phyloP scores from a whole-genome alignment of 2,329 filamentous ascomycete genomes.

The Microdochium nivale region DNA sequence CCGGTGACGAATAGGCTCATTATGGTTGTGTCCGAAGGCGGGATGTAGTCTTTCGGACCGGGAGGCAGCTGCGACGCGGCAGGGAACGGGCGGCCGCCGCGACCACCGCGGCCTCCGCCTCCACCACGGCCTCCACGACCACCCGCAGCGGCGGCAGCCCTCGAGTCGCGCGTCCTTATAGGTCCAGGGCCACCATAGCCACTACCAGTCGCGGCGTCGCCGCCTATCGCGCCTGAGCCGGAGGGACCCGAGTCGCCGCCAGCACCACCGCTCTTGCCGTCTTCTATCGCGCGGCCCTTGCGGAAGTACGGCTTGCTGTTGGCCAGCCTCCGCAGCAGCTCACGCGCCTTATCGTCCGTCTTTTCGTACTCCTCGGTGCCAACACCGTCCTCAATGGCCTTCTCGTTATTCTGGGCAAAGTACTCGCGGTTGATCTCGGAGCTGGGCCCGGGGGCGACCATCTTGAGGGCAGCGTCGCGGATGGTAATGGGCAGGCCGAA shows the following conservation, averaged over 20 bases:
- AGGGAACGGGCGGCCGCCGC: slow-evolving; percentile 53
- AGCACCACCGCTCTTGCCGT: slow-evolving; percentile 33
- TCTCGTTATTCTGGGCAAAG: slow-evolving; percentile 95
- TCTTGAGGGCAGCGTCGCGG: slow-evolving; percentile 91
- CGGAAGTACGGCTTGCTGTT: slow-evolving; percentile 94
- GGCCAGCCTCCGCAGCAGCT: slow-evolving; percentile 75
- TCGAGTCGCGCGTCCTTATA: slow-evolving; percentile 64
- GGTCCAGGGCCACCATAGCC: slow-evolving; percentile 61
- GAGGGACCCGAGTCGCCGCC: slow-evolving; percentile 27
- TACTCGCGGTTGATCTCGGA: slow-evolving; percentile 94
- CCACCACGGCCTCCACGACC: slow-evolving; percentile 26
- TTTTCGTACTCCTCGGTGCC: slow-evolving; percentile 89
- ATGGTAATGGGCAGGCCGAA: slow-evolving; percentile 94
- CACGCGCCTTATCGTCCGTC: slow-evolving; percentile 92
- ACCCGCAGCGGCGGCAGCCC: slow-evolving; percentile 40
- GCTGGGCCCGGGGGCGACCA: slow-evolving; percentile 88
- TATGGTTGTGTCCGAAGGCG: slow-evolving; percentile 75
- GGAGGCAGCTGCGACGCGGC: slow-evolving; percentile 68
- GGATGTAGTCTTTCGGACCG: slow-evolving; percentile 74
- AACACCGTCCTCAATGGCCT: slow-evolving; percentile 85
- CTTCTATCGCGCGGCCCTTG: slow-evolving; percentile 70
- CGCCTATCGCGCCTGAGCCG: slow-evolving; percentile 28
- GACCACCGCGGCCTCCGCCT: slow-evolving; percentile 31
- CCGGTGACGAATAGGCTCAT: slow-evolving; percentile 93
- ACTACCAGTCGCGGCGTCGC: slow-evolving; percentile 42